Evolutionary conservation across 2,329 filamentous ascomycete genomes (phyloP), one percentile per base, ranked within the genome.

Genomic region (Ascochyta viciae-villosae): DNA sequence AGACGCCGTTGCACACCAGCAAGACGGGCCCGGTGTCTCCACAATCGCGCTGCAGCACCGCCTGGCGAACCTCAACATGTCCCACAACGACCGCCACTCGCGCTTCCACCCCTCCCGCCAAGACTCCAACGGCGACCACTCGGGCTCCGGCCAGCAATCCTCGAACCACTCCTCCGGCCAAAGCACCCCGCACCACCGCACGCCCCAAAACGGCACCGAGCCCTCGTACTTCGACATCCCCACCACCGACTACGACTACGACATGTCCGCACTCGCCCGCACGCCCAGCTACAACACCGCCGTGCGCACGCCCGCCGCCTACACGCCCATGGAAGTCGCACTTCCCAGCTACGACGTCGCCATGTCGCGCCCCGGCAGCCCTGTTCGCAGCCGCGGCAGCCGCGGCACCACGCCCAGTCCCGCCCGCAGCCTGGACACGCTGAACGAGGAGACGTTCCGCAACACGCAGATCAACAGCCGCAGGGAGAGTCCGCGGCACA

Each of bases 1-100:
- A n/a, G 66, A 75, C 52, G 66, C 65, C 38, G 73, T 65, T 57
- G 77, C 71, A 8, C 63, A 70, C 19, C 57, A 65, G 40, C 60
- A 62, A 16, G 68, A 66, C 7, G 76, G 74, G 29, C 53, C 53
- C n/a, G 79, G 78, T 39, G 77, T 77, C 75, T 76, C 89, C 76
- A 76, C 88, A 76, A 77, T 77, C n/a, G 82, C 82, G 50, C 81
- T 96, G 57, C 91, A 94, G 59, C 87, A 86, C 67, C 87, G 94
- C 54, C 79, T 88, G 33, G 78, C 79, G 23, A 80, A 82, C 57
- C 80, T 88, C 50, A 68, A 69, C 52, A 63, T 74, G 54, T 66
- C 67, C n/a, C 61, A 68, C 70, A 79, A 57, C 59, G 68, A 61
- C 71, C 77, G 58, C 68, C 71, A 49, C 23, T 35, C 54, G 2